Base-by-base conservation (phyloP, 2,329 filamentous ascomycete genomes). In the Fusarium fujikuroi region DNA sequence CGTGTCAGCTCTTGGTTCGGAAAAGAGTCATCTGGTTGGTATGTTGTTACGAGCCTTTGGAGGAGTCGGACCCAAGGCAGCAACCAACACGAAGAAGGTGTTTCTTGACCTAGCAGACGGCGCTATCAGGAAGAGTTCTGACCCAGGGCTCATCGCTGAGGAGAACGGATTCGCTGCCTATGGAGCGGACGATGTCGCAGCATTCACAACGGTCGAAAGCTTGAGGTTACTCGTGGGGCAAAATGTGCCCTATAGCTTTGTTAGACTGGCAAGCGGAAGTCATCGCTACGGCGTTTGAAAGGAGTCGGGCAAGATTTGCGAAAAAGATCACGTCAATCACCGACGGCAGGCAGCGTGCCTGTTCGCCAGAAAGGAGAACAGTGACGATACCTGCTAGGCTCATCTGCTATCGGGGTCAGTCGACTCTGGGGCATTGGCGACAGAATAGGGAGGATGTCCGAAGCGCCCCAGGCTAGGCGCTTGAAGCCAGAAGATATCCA, bases 191-290 rank as follows among this genome's bases (percentile, higher is more conserved):
- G 93, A 97, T 81, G 92, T 95, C 37, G 92, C 91, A 63, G 93
- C 93, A 1, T 96, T 95, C 84, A 95, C 93, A 28, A 95, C 93
- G 5, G 93, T 95, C 9, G 93, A 96, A 83, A 95, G 91, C 54
- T 83, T 96, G 62, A 87, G 93, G 74, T 81, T 95, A 66, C 86
- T 97, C 30, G 92, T 95, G 16, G 94, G 94, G 15, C 93, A 96
- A 83, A 96, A 96, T 80, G 93, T 96, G 63, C 93, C 92, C 10
- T 95, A 94, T 82, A 95, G 93, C 82, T 97, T 97, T 84, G 94
- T 96, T 46, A 87, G 93, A 54, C 85, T 96, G 79, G 93, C 93
- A 4, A 86, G 86, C 54, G 87, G 87, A 5, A 81, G 86, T 28
- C 84, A 83, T 34, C 81, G 87, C 68, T 88, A 85, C 72, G 88